Evolutionary conservation across 345 rosid species (phyloP).

Genomic region (Erucastrum elatum): DNA sequence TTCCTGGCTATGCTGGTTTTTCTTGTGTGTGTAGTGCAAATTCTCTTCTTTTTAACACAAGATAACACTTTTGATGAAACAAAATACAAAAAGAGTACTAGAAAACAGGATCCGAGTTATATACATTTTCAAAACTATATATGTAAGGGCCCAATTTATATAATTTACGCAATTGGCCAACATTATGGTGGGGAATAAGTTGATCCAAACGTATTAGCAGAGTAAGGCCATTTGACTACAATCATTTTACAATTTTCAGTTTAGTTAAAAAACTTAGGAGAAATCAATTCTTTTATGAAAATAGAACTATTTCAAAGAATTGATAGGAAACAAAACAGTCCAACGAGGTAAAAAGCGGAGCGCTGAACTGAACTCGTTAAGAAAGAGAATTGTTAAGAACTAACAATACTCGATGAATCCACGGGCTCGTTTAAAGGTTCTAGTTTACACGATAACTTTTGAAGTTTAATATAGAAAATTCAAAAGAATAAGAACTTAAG

Average conservation of each 20-base stretch:
- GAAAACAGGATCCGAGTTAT: no score
- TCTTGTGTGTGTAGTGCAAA: no score
- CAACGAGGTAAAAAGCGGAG: background rate
- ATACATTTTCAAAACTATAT: no score
- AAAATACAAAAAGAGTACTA: no score
- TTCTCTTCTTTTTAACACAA: no score
- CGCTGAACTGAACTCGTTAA: background rate
- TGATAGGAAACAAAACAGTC: background rate
- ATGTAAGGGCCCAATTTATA: background rate
- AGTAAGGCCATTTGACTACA: conserved; percentile 4
- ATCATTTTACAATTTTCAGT: background rate
- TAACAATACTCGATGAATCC: background rate
- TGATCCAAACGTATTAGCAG: background rate
- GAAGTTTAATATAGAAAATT: background rate
- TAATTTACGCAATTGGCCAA: background rate
- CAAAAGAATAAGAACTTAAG: background rate
- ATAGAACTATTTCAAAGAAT: background rate
- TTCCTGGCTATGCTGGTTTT: no score
- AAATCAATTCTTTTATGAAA: background rate
- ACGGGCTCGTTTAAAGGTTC: background rate
- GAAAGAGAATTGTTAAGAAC: background rate
- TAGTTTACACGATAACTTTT: background rate
- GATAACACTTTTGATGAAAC: no score
- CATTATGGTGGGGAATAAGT: conserved; percentile 16
- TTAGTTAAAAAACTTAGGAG: background rate